Conservation (phyloP, 2,329 filamentous ascomycete species). For the Triangularia verruculosa region DNA sequence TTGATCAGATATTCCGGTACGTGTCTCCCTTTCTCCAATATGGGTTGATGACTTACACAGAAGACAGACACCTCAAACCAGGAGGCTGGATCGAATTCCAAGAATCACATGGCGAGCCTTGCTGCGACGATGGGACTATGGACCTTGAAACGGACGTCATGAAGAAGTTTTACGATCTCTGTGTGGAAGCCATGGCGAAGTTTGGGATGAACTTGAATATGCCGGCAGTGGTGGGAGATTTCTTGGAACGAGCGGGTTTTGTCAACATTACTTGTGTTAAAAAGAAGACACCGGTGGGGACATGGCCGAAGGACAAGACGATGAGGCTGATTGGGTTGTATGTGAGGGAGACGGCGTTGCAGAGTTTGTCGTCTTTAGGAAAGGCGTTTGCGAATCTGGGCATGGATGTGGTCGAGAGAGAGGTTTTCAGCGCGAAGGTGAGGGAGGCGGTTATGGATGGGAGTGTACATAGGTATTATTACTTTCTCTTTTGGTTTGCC, state of each 20-base stretch:
- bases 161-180: conserved; percentile 26
- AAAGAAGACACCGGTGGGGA: conserved; percentile 45
- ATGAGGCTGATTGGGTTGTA: conserved; percentile 40
- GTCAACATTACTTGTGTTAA: conserved; percentile 38
- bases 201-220: conserved; percentile 31
- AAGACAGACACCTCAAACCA: conserved; percentile 3
- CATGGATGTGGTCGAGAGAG: conserved; percentile 61
- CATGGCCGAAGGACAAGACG: conserved; percentile 46
- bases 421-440: conserved; percentile 41
- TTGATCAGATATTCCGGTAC: conserved; percentile 5
- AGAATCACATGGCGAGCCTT: conserved; percentile 10
- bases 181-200: conserved; percentile 29
- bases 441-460: conserved; percentile 22
- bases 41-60: not conserved
- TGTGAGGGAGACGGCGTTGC: conserved; percentile 11
- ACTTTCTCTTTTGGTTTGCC: conserved; percentile 26
- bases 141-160: conserved; percentile 10
- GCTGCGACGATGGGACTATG: conserved; percentile 17
- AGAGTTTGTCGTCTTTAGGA: conserved; percentile 15
- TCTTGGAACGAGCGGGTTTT: conserved; percentile 38
- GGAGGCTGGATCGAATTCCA: conserved; percentile 7
- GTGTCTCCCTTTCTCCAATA: not conserved
- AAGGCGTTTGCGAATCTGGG: conserved; percentile 28
- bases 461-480: conserved; percentile 23
- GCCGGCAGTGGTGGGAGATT: conserved; percentile 20